Evolutionary conservation across 768 basidiomycete genomes (phyloP).

Genomic region (Cystobasidium tubakii): DNA sequence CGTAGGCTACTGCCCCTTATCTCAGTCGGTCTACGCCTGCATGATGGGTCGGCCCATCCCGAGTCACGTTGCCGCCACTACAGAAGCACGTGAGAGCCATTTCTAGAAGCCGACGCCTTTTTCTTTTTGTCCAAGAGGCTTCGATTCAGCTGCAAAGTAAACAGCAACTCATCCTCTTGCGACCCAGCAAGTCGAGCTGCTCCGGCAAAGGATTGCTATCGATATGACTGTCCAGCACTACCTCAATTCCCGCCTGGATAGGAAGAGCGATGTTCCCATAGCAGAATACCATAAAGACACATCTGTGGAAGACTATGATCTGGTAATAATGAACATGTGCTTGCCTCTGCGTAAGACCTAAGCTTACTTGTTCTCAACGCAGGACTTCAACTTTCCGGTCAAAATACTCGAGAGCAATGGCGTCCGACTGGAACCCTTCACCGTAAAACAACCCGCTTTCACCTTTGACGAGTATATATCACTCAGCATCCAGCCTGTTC

Average conservation of each 20-base stretch:
- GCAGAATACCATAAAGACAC: conserved; percentile 7
- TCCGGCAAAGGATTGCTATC: too few relatives aligned
- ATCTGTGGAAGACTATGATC: conserved; percentile 17
- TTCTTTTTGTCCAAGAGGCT: too few relatives aligned
- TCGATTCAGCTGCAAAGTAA: too few relatives aligned
- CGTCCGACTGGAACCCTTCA: conserved; percentile 18
- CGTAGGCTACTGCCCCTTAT: too few relatives aligned
- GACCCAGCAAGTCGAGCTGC: too few relatives aligned
- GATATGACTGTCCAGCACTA: neutral
- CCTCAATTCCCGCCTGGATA: neutral
- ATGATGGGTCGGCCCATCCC: too few relatives aligned
- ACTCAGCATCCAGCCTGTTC: neutral
- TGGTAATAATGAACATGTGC: too few relatives aligned
- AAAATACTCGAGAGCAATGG: conserved; percentile 17
- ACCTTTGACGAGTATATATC: too few relatives aligned
- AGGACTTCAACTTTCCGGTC: conserved; percentile 23
- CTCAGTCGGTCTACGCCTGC: too few relatives aligned
- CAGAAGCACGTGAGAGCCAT: neutral
- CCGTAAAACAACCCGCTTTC: neutral
- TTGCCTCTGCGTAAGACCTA: neutral
- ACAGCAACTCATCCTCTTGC: too few relatives aligned
- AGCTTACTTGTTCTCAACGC: neutral
- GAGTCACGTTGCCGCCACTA: too few relatives aligned
- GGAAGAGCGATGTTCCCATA: neutral
- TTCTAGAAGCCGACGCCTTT: too few relatives aligned